Evolutionary conservation across 148 eudicot genomes (phyloP).

Genomic region (Silene uniflora): DNA sequence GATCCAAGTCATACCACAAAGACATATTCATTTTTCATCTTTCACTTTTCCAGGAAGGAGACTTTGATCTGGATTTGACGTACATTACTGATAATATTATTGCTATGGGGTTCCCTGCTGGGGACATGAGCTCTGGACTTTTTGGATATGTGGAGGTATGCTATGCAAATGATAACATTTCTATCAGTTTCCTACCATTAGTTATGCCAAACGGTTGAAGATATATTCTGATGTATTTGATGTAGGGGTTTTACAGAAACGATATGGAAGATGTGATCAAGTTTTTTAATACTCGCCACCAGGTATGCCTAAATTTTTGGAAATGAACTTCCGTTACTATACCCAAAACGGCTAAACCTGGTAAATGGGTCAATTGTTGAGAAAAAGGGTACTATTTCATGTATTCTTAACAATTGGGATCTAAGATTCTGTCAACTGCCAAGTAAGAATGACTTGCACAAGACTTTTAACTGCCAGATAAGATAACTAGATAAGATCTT

Average conservation of each 20-base stretch:
- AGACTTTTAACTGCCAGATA: neutral
- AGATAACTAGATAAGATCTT: neutral
- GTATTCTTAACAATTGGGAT: neutral
- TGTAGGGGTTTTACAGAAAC: slow-evolving; percentile 87
- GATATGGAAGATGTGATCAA: slow-evolving; percentile 97
- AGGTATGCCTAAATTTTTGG: slow-evolving; percentile 44
- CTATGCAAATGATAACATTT: slow-evolving; percentile 8
- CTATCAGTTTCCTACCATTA: neutral
- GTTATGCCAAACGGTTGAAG: slow-evolving; percentile 4
- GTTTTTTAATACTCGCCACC: slow-evolving; percentile 88
- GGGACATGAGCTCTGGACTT: slow-evolving; percentile 92
- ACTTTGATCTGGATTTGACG: slow-evolving; percentile 90
- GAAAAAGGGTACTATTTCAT: neutral
- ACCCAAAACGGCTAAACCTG: neutral
- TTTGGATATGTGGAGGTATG: slow-evolving; percentile 94
- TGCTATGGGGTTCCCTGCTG: slow-evolving; percentile 99
- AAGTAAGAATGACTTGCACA: neutral
- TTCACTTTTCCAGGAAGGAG: slow-evolving; percentile 63
- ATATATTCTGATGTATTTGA: slow-evolving; percentile 25
- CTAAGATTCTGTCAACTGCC: neutral
- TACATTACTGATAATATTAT: slow-evolving; percentile 88
- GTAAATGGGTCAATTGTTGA: neutral
- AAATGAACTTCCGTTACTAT: slow-evolving; percentile 4
- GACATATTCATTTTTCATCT: neutral
- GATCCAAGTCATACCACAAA: neutral